Conservation (phyloP, 2,329 filamentous ascomycete species). For the Dactylellina drechsleri region DNA sequence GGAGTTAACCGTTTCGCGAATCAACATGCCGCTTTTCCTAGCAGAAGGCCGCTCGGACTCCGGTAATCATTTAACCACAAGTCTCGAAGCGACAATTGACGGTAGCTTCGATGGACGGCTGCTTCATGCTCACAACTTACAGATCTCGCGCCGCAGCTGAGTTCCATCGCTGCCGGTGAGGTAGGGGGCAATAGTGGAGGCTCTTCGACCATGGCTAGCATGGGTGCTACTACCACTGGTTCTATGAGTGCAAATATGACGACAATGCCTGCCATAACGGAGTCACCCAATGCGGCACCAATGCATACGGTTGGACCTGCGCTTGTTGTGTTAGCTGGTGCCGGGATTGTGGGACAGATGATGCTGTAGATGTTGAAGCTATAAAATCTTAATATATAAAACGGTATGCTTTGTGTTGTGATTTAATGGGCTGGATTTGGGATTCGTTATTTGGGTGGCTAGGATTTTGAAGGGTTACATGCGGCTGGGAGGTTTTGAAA, state of each 20-base stretch:
- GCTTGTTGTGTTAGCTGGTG: slow-evolving; percentile 23
- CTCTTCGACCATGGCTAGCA: neutral
- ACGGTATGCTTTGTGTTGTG: too few species aligned
- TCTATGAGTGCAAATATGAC: slow-evolving; percentile 1
- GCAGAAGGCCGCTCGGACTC: slow-evolving; percentile 66
- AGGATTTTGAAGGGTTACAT: too few species aligned
- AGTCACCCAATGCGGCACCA: slow-evolving; percentile 23
- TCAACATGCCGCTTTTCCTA: too few species aligned
- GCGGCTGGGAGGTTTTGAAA: too few species aligned
- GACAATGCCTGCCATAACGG: slow-evolving; percentile 15
- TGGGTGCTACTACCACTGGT: slow-evolving; percentile 13
- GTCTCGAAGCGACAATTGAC: slow-evolving; percentile 61
- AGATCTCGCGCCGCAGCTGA: slow-evolving; percentile 31
- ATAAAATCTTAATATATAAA: too few species aligned
- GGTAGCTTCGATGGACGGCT: slow-evolving; percentile 17
- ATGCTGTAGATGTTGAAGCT: neutral
- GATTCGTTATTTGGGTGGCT: too few species aligned
- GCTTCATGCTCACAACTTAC: slow-evolving; percentile 24
- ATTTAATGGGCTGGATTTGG: too few species aligned
- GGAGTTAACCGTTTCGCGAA: slow-evolving; percentile 60
- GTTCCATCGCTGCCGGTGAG: slow-evolving; percentile 29
- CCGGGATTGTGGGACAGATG: slow-evolving; percentile 36
- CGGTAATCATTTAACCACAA: slow-evolving; percentile 64
- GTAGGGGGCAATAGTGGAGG: too few species aligned
- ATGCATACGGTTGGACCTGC: slow-evolving; percentile 25